Evolutionary conservation across 441 rosid species (phyloP).

Genomic region (Breynia disticha): DNA sequence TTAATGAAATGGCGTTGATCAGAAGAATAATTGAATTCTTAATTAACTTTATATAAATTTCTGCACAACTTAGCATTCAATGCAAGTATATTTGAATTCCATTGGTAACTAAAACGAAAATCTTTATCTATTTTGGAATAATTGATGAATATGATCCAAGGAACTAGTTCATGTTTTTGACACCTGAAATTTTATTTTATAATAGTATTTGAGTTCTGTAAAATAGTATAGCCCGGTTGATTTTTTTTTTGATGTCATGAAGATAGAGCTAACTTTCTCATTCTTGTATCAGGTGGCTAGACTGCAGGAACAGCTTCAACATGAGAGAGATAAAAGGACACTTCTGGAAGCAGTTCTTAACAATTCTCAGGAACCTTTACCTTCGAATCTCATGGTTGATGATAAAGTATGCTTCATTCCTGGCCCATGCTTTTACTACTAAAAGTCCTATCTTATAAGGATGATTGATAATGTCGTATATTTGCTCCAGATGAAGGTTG

Average conservation of each 20-base stretch:
- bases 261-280: neutral
- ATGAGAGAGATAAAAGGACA: conserved; percentile 54
- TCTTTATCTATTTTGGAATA: no score
- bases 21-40: no score
- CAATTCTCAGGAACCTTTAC: conserved; percentile 30
- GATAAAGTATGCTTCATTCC: conserved; percentile 38
- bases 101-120: no score
- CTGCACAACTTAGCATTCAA: no score
- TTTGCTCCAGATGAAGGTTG: conserved; percentile 47
- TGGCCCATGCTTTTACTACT: no score
- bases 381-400: conserved; percentile 32
- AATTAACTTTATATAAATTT: no score
- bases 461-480: conserved; percentile 19
- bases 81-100: no score
- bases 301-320: conserved; percentile 75
- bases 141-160: neutral
- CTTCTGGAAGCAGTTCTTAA: conserved; percentile 61
- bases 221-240: neutral
- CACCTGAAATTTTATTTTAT: neutral
- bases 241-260: neutral
- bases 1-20: no score
- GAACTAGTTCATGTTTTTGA: neutral
- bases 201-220: neutral
- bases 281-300: conserved; percentile 50
- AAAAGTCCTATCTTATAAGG: conserved; percentile 4